Base-by-base conservation (phyloP, 441 rosid species). In the Populus hybrid region DNA sequence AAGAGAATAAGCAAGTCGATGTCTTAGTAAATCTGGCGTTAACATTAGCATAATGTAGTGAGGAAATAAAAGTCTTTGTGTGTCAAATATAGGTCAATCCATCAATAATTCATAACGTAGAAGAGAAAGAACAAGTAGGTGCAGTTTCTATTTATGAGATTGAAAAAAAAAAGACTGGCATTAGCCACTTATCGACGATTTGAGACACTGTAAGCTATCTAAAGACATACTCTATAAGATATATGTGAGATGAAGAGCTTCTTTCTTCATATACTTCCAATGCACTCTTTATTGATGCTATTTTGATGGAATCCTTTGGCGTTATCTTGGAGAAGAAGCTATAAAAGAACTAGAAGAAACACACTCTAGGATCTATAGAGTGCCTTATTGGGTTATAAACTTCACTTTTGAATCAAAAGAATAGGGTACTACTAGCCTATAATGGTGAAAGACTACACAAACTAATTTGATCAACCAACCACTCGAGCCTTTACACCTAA, bases 361-460 rank as follows among this genome's bases (percentile, higher is more conserved):
- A 35, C 65, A 40, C 23, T 36, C 36, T 7, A 1, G 36, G 24
- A 24, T 68, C 0, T 76, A 35, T 28, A 14, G 73, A 6, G 78
- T 63, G 23, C n/a, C 59, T 28, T 74, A 59, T 32, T 1, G 5
- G 30, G 14, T 2, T 70, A 67, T 14, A 65, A 63, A n/a, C 30
- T 75, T 4, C 64, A 76, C 5, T 42, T 75, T 11, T 16, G 7
- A 3, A 36, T 80, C 6, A 75, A 72, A 21, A 30, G 35, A 9
- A 42, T 75, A 18, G 74, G 79, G 2, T 80, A 80, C 32, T 80
- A 72, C 2, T 50, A 23, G 77, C 76, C 34, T 32, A 32, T 32
- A 32, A 32, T 32, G 34, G 34, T 32, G 5, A 32, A 32, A 32
- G 32, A 32, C 40, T 66, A 1, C 8, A 67, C 64, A 28, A 59